Evolutionary conservation across 2,329 filamentous ascomycete genomes (phyloP), one percentile per base, ranked within the genome.

Genomic region (Epichloe coenophiala): DNA sequence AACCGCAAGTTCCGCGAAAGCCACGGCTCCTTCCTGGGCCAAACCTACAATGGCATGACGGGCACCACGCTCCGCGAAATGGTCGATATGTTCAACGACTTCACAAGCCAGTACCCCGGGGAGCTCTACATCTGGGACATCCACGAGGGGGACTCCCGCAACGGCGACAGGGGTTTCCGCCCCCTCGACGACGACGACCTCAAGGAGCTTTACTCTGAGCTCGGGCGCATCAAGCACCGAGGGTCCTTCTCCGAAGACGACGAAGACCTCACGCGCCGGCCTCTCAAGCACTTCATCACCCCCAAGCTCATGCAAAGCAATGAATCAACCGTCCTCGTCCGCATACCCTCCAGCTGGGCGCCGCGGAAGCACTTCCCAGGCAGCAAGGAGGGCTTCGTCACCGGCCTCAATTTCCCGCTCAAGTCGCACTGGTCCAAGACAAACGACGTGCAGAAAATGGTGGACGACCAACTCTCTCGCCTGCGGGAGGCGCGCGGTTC

Each of bases 81-180:
- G 56, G 53, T 64, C 12, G 45, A 55, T 4, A 51, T 54, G 3
- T 54, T 65, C 51, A 65, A 65, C 52, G 31, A 52, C 4, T 67
- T 65, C 54, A 63, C 60, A 45, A 33, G 51, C 0, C 40, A 59
- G 5, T 44, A 57, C 21, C 63, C 64, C 3, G 64, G 65, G 11
- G 65, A 67, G 53, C 56, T 67, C 44, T 57, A 63, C 57, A 65
- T 67, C 50, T 57, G 58, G 50, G 64, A 67, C 46, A 51, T 67
- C 12, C 55, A 63, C 37, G 5, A 6, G 2, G 13, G 12, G 2
- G 54, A 58, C 2, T 49, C 47, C 23, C 53, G 51, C 38, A 47
- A 42, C 19, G 40, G 46, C 2, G 17, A 43, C 13, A 46, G 44
- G 11, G 12, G n/a, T 6, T 55, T 39, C n/a, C 15, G 37, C 4